Evolutionary conservation across 352 stramenopile genomes (phyloP), one percentile per base, ranked within the genome.

Genomic region (Phytophthora idaei): DNA sequence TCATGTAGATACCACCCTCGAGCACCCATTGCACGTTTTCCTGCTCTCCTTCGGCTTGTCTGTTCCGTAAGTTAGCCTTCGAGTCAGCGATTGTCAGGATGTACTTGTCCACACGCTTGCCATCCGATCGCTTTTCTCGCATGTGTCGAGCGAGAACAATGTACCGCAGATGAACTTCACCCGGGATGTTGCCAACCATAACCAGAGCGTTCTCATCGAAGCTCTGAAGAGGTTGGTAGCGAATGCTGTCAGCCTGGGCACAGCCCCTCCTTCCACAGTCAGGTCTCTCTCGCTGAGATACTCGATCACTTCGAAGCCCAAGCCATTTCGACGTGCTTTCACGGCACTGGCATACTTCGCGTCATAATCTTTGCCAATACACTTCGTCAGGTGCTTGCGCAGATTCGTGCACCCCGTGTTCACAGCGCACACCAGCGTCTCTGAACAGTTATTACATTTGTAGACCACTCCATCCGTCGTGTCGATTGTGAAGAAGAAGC

Each of bases 91-190:
- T 27, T 1, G 39, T 36, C 27, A 66, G 25, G 9, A 49, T 53
- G 41, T 67, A 67, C 41, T 74, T 61, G 66, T 90, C 29, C 58
- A 59, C 15, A 68, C 84, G 45, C 70, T 83, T 42, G 55, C 65
- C 27, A 75, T 90, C 57, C 10, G 28, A 4, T n/a, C 25, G 25
- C 46, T 17, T 25, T 15, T 64, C 57, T 41, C 46, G 49, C 1
- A 46, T 50, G 27, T 57, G 57, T 15, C 14, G 57, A 15, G 57
- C 46, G 6, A 57, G 37, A 3, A 28, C 27, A 5, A 64, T 4
- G n/a, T 74, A 78, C 4, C 67, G 67, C 27, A 68, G 34, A 27
- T 74, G 25, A 1, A 55, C 11, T 8, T 56, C 45, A 2, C 58
- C 61, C 21, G 64, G 68, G 1, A 67, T 59, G 17, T 73, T 73